Conservation (phyloP, 306 rosid genomes). For the Dryas alaskensis region DNA sequence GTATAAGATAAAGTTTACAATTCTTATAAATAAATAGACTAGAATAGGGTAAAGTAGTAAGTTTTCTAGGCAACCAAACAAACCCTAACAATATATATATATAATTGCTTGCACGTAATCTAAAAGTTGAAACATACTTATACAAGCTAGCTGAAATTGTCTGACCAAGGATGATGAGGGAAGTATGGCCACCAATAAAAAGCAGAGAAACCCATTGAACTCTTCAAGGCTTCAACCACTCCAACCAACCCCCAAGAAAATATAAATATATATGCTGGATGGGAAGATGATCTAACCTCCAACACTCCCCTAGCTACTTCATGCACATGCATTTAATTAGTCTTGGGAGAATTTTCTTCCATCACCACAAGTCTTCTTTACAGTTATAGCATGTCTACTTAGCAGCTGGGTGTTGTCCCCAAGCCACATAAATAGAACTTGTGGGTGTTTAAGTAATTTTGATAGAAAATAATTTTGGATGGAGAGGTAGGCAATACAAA, state of each 20-base stretch:
- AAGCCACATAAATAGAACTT: no score
- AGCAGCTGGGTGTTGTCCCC: no score
- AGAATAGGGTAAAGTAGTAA: background rate
- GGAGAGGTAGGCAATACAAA: no score
- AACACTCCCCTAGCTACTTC: slow-evolving; percentile 1
- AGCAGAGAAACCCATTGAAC: slow-evolving; percentile 6
- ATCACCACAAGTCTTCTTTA: background rate
- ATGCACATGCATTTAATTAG: background rate
- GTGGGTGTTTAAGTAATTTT: no score
- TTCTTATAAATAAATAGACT: no score
- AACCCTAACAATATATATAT: background rate
- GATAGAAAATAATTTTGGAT: no score
- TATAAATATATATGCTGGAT: slow-evolving; percentile 4
- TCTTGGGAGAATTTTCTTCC: background rate
- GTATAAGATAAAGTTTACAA: no score
- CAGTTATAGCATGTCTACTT: no score
- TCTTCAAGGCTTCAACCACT: slow-evolving; percentile 23
- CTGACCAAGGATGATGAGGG: background rate
- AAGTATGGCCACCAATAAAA: slow-evolving; percentile 32
- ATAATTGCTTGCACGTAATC: slow-evolving; percentile 17
- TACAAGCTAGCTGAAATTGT: background rate
- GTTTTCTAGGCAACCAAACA: background rate
- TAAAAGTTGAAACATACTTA: background rate
- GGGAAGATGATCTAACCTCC: slow-evolving; percentile 24
- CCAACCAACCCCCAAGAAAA: slow-evolving; percentile 22